Conservation (phyloP, 192 early-diverging fungal species). For the Linderina pennispora region DNA sequence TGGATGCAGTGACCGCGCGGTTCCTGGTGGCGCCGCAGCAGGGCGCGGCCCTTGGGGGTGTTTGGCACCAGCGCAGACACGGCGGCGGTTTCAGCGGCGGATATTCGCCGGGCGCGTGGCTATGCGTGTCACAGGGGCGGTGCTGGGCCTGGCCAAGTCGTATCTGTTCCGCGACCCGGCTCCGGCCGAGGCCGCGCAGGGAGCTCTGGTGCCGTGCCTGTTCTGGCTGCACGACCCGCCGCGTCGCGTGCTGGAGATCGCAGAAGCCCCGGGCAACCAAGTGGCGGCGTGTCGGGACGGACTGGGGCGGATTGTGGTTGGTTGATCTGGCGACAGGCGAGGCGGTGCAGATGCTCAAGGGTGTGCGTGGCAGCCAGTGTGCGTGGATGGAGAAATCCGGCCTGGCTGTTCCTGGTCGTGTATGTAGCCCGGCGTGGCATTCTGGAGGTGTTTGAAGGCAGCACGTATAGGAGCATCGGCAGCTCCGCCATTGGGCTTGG, state of each 20-base stretch:
- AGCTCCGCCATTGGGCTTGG: constrained; percentile 23
- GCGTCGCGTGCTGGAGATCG: constrained; percentile 33
- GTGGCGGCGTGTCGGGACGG: too few species aligned
- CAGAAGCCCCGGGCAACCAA: constrained; percentile 15
- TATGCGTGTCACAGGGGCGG: constrained; percentile 29
- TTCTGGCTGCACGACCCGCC: constrained; percentile 28
- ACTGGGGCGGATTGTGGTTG: constrained; percentile 19
- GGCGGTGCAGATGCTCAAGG: constrained; percentile 37
- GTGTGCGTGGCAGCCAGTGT: constrained; percentile 38
- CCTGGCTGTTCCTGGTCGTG: constrained; percentile 20
- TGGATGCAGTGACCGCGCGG: constrained; percentile 33
- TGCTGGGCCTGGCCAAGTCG: constrained; percentile 32
- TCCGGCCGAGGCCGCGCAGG: constrained; percentile 1
- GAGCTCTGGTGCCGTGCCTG: constrained; percentile 23
- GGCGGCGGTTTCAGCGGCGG: constrained; percentile 27
- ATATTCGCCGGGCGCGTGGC: constrained; percentile 36
- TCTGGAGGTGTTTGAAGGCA: constrained; percentile 24
- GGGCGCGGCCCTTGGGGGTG: constrained; percentile 41
- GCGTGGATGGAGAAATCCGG: constrained; percentile 32
- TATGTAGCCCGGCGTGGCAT: constrained; percentile 23
- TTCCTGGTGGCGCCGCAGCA: constrained; percentile 37
- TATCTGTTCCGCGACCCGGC: constrained; percentile 23
- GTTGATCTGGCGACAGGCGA: constrained; percentile 39
- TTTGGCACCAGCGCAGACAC: constrained; percentile 37
- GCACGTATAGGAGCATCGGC: constrained; percentile 15